Conservation (phyloP, 352 stramenopile genomes). For the Phytophthora aleatoria region DNA sequence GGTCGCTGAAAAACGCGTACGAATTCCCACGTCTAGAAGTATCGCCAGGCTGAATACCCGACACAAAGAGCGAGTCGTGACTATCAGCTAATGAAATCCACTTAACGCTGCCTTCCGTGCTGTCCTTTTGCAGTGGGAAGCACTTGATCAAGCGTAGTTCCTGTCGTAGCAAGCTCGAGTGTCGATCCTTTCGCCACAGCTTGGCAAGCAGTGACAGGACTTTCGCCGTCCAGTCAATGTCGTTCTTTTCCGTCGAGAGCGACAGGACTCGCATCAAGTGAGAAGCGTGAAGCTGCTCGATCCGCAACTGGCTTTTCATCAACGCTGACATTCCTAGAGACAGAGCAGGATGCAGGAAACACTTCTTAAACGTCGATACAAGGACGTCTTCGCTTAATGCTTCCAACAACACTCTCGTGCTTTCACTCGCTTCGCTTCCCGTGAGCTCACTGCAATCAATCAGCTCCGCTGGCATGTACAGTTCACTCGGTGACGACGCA, state of each 20-base stretch:
- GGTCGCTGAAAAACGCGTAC: constrained; percentile 46
- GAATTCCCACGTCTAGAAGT: constrained; percentile 4
- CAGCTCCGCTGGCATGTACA: constrained; percentile 44
- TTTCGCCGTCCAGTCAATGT: constrained; percentile 42
- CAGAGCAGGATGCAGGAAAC: constrained; percentile 49
- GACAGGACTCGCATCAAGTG: constrained; percentile 66
- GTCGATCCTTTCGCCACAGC: constrained; percentile 59
- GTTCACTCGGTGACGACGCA: background rate
- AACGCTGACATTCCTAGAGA: constrained; percentile 41
- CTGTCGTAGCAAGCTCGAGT: constrained; percentile 50
- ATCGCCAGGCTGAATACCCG: constrained; percentile 9
- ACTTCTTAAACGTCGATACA: constrained; percentile 50
- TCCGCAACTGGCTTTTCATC: constrained; percentile 63
- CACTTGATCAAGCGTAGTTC: constrained; percentile 78
- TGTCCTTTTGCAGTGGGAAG: constrained; percentile 50
- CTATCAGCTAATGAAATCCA: constrained; percentile 56
- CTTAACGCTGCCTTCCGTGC: constrained; percentile 5
- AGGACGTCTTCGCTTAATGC: constrained; percentile 32
- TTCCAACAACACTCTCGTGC: constrained; percentile 17
- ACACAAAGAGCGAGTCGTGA: constrained; percentile 40
- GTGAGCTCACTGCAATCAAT: constrained; percentile 45
- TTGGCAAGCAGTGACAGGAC: constrained; percentile 60
- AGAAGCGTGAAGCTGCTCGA: constrained; percentile 67
- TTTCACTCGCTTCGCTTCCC: constrained; percentile 18
- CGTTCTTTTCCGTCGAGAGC: constrained; percentile 39